Evolutionary conservation across 2,329 filamentous ascomycete genomes (phyloP), one percentile per base, ranked within the genome.

Genomic region (Xylariaceae sp.): DNA sequence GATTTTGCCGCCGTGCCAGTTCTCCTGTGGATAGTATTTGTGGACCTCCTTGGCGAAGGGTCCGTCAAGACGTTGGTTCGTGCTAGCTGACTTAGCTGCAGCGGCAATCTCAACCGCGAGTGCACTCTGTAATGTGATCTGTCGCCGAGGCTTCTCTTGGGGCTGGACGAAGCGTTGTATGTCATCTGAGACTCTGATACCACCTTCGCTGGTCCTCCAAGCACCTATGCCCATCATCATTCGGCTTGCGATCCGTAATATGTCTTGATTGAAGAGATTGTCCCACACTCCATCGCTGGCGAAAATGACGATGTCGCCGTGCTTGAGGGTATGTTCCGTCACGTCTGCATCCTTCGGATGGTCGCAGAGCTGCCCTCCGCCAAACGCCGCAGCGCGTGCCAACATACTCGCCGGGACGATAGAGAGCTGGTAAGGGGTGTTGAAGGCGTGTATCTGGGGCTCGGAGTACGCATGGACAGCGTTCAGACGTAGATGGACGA

Each of bases 251-350:
- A 95, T 85, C 61, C 86, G 84, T 10, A 99, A 81, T 35, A 95
- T 88, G 66, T 99, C 92, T 70, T 96, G 89, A 69, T 92, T 89
- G 70, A 90, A 94, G 37, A 99, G 80, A 68, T 99, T 99, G 74
- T 99, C 94, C 83, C 94, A 94, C 3, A 97, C 88, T 3, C 94
- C 94, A 74, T 99, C 94, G 0, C 92, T 96, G 1, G 92, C 94
- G 66, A 99, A 89, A 15, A 99, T 77, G n/a, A 97, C 78, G 1
- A 99, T 88, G 72, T 99, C 94, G 17, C 94, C 94, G 73, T 97
- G 92, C 64, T 88, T 87, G 57, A 97, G 82, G 48, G 79, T 75
- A 72, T 95, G 87, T 60, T 86, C 86, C 13, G 88, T 88, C 34
- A 95, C 83, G 71, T 90, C 88, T 17, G 94, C 90, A 70, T 97